Evolutionary conservation across 2,329 filamentous ascomycete species (phyloP).

Genomic region (Beauveria caledonica): DNA sequence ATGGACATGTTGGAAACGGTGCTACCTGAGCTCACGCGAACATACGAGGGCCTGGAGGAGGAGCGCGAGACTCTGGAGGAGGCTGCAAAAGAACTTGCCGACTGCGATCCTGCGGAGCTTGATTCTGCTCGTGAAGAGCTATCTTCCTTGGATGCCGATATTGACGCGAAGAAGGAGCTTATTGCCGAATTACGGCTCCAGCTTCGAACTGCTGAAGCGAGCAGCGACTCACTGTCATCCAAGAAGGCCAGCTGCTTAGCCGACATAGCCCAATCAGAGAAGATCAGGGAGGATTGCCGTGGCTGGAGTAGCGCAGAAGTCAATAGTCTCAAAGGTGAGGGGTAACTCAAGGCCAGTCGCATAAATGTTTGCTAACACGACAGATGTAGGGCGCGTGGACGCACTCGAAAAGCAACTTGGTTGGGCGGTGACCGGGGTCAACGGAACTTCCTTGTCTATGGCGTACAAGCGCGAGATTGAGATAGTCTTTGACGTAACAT

Average conservation of each 20-base stretch:
- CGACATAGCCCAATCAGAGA: conserved; percentile 77
- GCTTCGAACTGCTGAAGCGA: conserved; percentile 56
- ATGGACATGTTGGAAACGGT: conserved; percentile 59
- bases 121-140: conserved; percentile 64
- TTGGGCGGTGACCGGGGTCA: conserved; percentile 63
- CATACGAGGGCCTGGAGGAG: conserved; percentile 51
- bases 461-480: conserved; percentile 65
- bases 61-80: conserved; percentile 63
- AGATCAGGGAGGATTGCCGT: conserved; percentile 75
- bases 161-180: conserved; percentile 60
- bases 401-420: conserved; percentile 57
- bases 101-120: conserved; percentile 74
- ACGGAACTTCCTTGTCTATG: conserved; percentile 56
- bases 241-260: conserved; percentile 61
- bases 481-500: conserved; percentile 59
- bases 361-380: conserved; percentile 27
- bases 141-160: conserved; percentile 53
- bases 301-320: conserved; percentile 86
- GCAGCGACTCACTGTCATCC: conserved; percentile 53
- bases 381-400: conserved; percentile 51
- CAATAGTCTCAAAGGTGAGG: conserved; percentile 61
- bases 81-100: conserved; percentile 65
- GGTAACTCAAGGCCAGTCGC: background rate
- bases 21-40: conserved; percentile 56
- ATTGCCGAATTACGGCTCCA: conserved; percentile 60